A percentile compares a stretch with the other conserved stretches of the same genome.
phyloP scores from a whole-genome alignment of 2,329 filamentous ascomycete genomes.

The Stenocarpella maydis region DNA sequence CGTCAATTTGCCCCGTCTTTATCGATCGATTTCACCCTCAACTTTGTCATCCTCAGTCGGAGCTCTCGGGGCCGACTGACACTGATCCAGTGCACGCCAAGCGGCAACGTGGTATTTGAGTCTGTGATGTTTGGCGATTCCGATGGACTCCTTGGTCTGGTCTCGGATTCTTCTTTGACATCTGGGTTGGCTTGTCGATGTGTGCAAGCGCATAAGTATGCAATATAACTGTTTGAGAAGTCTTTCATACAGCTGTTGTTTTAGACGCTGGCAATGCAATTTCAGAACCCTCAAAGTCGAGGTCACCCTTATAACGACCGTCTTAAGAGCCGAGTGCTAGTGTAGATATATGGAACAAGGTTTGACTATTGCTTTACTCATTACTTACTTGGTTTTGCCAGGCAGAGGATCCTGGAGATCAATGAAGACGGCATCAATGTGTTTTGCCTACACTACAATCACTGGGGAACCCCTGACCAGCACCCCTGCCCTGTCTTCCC shows the following conservation, averaged over 20 bases:
- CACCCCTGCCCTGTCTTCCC: conserved; percentile 32
- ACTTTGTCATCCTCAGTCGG: not conserved
- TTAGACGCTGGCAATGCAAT: conserved; percentile 19
- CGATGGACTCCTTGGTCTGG: conserved; percentile 10
- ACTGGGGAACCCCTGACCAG: conserved; percentile 30
- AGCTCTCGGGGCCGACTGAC: not conserved
- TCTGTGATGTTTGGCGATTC: not conserved
- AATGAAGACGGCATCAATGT: conserved; percentile 27
- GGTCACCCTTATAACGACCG: conserved; percentile 5
- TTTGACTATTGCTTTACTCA: conserved; percentile 26
- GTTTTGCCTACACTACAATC: conserved; percentile 29
- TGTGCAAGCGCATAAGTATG: conserved; percentile 22
- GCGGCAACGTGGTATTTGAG: conserved; percentile 18
- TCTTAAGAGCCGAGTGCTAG: conserved; percentile 19
- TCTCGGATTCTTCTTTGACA: not conserved
- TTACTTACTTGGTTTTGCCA: conserved; percentile 23
- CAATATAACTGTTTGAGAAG: conserved; percentile 31
- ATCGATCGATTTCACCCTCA: conserved; percentile 5
- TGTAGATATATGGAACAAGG: conserved; percentile 28
- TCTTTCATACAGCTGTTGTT: conserved; percentile 26
- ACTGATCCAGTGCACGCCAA: conserved; percentile 3
- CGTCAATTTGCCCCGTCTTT: conserved; percentile 18
- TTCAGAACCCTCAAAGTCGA: conserved; percentile 16
- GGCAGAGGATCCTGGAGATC: conserved; percentile 27
- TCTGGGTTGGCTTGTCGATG: conserved; percentile 14